Percentiles rank a stretch among this genome's conserved stretches.
Conservation (phyloP, 2,329 filamentous ascomycete genomes). For the Pseudopyricularia javanii region DNA sequence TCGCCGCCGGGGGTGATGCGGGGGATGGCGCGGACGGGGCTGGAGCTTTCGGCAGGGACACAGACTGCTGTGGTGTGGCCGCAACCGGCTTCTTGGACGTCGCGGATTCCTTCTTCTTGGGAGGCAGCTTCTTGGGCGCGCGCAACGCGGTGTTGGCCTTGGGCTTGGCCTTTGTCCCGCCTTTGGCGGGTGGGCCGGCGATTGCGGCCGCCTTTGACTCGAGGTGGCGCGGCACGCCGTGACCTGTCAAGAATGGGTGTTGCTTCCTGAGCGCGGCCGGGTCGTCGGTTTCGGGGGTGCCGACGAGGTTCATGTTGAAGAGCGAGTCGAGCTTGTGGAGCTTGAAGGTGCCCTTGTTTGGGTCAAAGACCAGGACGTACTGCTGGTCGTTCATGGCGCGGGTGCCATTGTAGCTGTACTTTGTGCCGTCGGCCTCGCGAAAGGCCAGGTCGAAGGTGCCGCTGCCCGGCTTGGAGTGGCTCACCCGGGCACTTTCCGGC, state of each 20-base stretch:
- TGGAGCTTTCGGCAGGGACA: conserved; percentile 8
- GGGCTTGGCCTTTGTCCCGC: conserved; percentile 8
- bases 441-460: conserved; percentile 44
- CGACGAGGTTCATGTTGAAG: conserved; percentile 76
- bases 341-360: conserved; percentile 61
- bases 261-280: conserved; percentile 50
- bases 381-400: conserved; percentile 43
- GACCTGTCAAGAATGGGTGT: conserved; percentile 49
- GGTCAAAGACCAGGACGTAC: conserved; percentile 66
- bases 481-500: conserved; percentile 36
- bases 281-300: conserved; percentile 53
- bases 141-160: conserved; percentile 6
- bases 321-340: conserved; percentile 72
- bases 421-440: conserved; percentile 35
- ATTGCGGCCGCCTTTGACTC: conserved; percentile 8
- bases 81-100: neutral
- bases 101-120: conserved; percentile 7
- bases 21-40: conserved; percentile 7
- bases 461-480: conserved; percentile 28
- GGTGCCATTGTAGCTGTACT: conserved; percentile 49
- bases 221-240: neutral
- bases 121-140: neutral
- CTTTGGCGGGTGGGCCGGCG: conserved; percentile 6
- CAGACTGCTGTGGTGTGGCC: neutral
- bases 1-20: conserved; percentile 6